phyloP scores from a whole-genome alignment of 2,329 filamentous ascomycete genomes.

The Septoria petroselini region DNA sequence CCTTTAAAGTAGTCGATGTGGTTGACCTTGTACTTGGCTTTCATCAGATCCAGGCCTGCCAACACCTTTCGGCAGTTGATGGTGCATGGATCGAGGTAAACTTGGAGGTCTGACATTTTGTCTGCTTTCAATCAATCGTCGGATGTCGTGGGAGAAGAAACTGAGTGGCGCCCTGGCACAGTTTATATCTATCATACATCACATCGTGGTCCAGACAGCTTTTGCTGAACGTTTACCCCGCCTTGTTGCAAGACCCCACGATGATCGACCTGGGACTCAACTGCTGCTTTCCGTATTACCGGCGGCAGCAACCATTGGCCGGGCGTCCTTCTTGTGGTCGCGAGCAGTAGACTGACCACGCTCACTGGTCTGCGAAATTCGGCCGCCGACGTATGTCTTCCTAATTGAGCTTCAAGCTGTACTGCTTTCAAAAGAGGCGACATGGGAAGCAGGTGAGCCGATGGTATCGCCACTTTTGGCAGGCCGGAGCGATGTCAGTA shows the following conservation, averaged over 20 bases:
- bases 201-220: conserved; percentile 8
- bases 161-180: background rate
- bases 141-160: background rate
- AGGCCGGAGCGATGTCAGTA: no score
- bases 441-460: no score
- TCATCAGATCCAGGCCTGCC: conserved; percentile 41
- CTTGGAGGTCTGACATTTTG: conserved; percentile 30
- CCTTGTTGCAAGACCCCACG: conserved; percentile 9
- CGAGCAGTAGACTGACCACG: background rate
- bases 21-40: conserved; percentile 39
- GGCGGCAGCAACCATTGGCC: background rate
- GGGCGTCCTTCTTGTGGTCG: background rate
- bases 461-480: no score
- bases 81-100: conserved; percentile 44
- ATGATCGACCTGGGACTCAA: background rate
- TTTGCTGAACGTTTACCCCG: conserved; percentile 3
- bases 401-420: background rate
- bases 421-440: no score
- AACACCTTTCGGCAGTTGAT: conserved; percentile 45
- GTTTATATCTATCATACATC: conserved; percentile 15
- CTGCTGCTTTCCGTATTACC: background rate
- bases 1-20: conserved; percentile 43
- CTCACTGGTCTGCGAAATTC: background rate
- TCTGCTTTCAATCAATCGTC: conserved; percentile 2
- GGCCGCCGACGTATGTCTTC: background rate